These are phyloP conservation scores for Coemansia pectinata DNA, from an alignment of 192 early-diverging fungal genomes.

Conservation along the genomic window DNA sequence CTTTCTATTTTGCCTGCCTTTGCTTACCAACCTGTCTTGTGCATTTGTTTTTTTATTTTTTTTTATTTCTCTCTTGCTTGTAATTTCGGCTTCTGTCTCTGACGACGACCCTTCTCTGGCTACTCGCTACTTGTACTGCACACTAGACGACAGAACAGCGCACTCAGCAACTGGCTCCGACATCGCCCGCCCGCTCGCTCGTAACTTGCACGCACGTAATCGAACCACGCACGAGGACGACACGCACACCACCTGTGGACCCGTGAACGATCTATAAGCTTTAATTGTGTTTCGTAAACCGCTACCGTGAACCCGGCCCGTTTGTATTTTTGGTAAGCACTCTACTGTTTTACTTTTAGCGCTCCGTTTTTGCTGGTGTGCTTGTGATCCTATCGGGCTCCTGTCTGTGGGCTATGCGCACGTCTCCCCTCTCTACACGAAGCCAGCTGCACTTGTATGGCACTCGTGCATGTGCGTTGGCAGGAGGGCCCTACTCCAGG, in stretches of 20 bases:
- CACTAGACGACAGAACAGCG: not conserved
- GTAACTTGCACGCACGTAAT: not conserved
- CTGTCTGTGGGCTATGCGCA: not conserved
- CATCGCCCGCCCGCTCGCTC: not conserved
- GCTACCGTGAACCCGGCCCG: not conserved
- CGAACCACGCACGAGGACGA: not conserved
- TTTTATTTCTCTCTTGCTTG: not conserved
- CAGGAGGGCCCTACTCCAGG: not conserved
- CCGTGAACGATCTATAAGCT: not conserved
- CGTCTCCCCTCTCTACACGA: not conserved
- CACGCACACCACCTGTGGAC: not conserved
- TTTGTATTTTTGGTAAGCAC: not conserved
- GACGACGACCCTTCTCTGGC: not conserved
- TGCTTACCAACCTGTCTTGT: constrained; percentile 4
- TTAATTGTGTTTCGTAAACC: not conserved
- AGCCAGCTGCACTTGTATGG: not conserved
- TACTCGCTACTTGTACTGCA: not conserved
- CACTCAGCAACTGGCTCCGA: not conserved
- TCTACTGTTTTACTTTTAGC: not conserved
- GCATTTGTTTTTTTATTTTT: not conserved
- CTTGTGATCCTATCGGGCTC: not conserved
- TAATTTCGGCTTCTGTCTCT: not conserved
- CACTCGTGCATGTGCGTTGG: not conserved
- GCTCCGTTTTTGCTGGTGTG: not conserved
- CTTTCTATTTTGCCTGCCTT: constrained; percentile 6